Evolutionary conservation across 2,329 filamentous ascomycete genomes (phyloP).

Genomic region (Neonectria ditissima): DNA sequence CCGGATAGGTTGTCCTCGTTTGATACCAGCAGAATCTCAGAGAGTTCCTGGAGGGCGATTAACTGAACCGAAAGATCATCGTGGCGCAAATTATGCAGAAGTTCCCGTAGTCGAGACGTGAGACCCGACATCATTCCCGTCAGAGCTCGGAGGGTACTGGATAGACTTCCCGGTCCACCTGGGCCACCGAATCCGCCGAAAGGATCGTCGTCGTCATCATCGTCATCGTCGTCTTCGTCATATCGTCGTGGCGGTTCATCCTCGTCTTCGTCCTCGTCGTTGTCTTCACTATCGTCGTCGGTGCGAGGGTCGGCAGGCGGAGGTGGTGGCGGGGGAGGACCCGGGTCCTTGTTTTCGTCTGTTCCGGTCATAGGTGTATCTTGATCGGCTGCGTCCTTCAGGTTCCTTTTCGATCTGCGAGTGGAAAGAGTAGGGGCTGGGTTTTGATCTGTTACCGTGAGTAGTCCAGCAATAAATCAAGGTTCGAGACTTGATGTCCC

Average conservation of each 20-base stretch:
- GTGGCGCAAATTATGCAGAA: constrained; percentile 79
- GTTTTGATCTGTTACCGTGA: constrained; percentile 49
- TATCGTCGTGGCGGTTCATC: constrained; percentile 55
- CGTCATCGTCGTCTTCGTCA: constrained; percentile 66
- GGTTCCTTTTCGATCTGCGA: constrained; percentile 66
- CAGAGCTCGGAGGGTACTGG: constrained; percentile 85
- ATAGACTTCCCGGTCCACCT: constrained; percentile 74
- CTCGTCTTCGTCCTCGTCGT: constrained; percentile 49
- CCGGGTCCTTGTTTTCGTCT: constrained; percentile 63
- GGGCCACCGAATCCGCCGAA: constrained; percentile 76
- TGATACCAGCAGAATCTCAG: constrained; percentile 91
- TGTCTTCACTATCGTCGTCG: constrained; percentile 53
- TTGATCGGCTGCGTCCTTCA: constrained; percentile 64
- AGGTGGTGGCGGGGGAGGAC: constrained; percentile 58
- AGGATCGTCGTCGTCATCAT: constrained; percentile 73
- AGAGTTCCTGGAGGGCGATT: constrained; percentile 92
- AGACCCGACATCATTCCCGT: constrained; percentile 93
- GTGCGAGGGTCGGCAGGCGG: constrained; percentile 50
- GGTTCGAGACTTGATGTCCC: background rate
- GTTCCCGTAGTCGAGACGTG: constrained; percentile 81
- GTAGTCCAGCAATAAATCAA: background rate
- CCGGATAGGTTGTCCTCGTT: constrained; percentile 97
- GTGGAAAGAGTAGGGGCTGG: constrained; percentile 53
- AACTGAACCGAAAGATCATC: constrained; percentile 92
- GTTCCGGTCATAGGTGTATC: constrained; percentile 80